phyloP scores from a whole-genome alignment of 495 filamentous ascomycete species.

The Chaetomium tenue region DNA sequence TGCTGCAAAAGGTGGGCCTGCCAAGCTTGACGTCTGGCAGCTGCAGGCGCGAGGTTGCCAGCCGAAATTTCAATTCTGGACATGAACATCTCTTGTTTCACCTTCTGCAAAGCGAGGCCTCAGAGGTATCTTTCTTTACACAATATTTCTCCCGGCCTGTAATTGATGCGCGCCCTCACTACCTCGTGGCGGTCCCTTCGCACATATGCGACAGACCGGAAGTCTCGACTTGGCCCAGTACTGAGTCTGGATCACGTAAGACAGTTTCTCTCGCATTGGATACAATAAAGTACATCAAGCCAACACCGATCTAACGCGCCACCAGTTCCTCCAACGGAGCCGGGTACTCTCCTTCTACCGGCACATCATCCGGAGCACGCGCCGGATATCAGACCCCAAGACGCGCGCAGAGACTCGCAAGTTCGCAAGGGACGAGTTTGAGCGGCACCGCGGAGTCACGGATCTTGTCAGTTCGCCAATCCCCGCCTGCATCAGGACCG shows the following conservation, averaged over 20 bases:
- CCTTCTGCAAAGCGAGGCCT: too few species aligned
- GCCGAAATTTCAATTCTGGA: constrained; percentile 4
- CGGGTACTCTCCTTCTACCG: constrained; percentile 58
- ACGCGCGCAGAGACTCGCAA: constrained; percentile 63
- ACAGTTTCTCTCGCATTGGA: not conserved
- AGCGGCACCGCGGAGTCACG: constrained; percentile 65
- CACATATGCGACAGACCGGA: constrained; percentile 41
- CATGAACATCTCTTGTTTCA: too few species aligned
- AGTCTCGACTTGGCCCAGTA: constrained; percentile 37
- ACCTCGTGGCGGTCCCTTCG: constrained; percentile 35
- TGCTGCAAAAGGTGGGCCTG: not conserved
- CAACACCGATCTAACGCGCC: not conserved
- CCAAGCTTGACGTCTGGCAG: constrained; percentile 6
- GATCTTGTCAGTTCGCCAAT: constrained; percentile 57
- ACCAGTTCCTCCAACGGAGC: constrained; percentile 59
- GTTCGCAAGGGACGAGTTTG: constrained; percentile 76
- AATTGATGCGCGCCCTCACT: constrained; percentile 36
- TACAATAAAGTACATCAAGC: not conserved
- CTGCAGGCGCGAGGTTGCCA: constrained; percentile 4
- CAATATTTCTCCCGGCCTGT: not conserved
- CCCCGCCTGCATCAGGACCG: not conserved
- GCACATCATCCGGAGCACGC: constrained; percentile 52
- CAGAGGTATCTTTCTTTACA: too few species aligned
- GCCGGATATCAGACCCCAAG: constrained; percentile 48
- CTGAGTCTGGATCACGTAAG: constrained; percentile 54